Evolutionary conservation across 352 stramenopile genomes (phyloP).

Genomic region (Pythium diclinum): DNA sequence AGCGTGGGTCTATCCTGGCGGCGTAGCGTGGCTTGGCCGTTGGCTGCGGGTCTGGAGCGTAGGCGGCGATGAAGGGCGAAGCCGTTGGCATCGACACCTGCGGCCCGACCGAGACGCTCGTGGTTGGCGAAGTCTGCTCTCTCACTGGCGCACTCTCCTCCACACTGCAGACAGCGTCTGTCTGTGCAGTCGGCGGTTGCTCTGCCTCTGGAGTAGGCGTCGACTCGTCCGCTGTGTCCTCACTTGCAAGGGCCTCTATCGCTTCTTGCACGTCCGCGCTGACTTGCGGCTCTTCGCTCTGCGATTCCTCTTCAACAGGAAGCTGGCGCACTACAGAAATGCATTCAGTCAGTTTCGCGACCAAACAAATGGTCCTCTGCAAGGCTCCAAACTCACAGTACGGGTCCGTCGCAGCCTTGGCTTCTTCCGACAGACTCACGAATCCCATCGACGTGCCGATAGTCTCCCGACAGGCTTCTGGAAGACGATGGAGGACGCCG

Average conservation of each 20-base stretch:
- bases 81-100: background rate
- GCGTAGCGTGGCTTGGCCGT: slow-evolving; percentile 24
- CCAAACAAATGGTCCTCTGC: background rate
- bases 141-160: background rate
- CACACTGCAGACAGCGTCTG: no score
- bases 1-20: slow-evolving; percentile 53
- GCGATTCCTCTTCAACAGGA: background rate
- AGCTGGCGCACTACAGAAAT: slow-evolving; percentile 6
- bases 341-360: background rate
- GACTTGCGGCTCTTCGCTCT: background rate
- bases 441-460: slow-evolving; percentile 76
- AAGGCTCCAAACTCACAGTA: slow-evolving; percentile 53
- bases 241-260: background rate
- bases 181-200: no score
- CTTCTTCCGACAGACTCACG: slow-evolving; percentile 68
- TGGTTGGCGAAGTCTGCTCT: background rate
- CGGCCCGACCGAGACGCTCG: background rate
- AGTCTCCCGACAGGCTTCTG: slow-evolving; percentile 49
- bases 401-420: slow-evolving; percentile 68
- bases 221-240: background rate
- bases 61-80: background rate
- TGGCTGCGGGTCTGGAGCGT: slow-evolving; percentile 2
- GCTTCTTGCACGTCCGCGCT: background rate
- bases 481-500: slow-evolving; percentile 95
- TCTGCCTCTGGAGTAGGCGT: background rate